These are phyloP conservation scores for Astrocystis sublimbata DNA, from an alignment of 495 filamentous ascomycete genomes.

Conservation along the genomic window DNA sequence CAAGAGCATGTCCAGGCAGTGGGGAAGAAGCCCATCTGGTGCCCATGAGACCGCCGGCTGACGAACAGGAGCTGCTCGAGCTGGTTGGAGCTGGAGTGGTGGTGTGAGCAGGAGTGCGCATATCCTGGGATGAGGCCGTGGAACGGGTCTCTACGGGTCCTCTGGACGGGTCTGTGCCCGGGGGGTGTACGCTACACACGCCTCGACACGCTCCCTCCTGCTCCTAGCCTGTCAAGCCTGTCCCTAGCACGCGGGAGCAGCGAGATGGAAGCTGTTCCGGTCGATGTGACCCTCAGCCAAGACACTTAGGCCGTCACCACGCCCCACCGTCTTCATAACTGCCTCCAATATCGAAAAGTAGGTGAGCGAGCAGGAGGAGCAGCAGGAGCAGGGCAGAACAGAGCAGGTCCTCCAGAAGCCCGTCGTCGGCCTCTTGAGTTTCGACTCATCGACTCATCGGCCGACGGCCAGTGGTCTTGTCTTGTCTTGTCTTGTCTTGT, in stretches of 20 bases:
- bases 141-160: conserved; percentile 17
- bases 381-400: not conserved
- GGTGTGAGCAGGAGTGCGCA: conserved; percentile 33
- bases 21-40: conserved; percentile 32
- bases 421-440: too few species aligned
- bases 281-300: conserved; percentile 36
- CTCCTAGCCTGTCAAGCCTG: too few species aligned
- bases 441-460: too few species aligned
- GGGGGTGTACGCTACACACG: conserved; percentile 20
- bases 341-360: conserved; percentile 15
- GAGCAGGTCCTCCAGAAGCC: not conserved
- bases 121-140: conserved; percentile 18
- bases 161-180: conserved; percentile 2
- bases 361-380: not conserved
- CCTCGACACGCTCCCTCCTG: too few species aligned
- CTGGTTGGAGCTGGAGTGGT: conserved; percentile 15
- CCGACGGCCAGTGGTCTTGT: too few species aligned
- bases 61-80: conserved; percentile 30
- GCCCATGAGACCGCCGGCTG: conserved; percentile 31
- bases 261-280: conserved; percentile 35
- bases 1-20: conserved; percentile 27
- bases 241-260: conserved; percentile 21
- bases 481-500: too few species aligned
- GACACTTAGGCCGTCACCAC: conserved; percentile 23
- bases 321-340: conserved; percentile 28